Conservation (phyloP, 176 grass and related monocot genomes). For the Zizania latifolia region DNA sequence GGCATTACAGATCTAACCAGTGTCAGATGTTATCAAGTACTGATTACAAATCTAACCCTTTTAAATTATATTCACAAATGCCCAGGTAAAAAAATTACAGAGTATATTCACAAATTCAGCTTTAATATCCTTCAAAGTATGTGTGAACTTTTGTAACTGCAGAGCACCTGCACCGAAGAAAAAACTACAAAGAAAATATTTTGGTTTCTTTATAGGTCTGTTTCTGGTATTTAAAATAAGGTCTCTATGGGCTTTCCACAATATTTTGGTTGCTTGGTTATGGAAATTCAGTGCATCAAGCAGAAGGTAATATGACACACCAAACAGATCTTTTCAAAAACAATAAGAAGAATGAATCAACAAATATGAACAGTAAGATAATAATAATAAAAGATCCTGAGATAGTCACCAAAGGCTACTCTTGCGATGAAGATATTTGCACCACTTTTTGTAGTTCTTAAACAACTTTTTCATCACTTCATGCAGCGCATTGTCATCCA, state of each 20-base stretch:
- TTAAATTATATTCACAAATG: neutral
- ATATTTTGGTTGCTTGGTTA: neutral
- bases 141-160: neutral
- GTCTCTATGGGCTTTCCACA: neutral
- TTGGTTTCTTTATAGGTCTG: neutral
- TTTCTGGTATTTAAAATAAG: neutral
- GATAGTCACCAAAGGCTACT: conserved; percentile 79
- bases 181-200: neutral
- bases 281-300: neutral
- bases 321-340: neutral
- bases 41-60: neutral
- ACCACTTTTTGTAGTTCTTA: conserved; percentile 95
- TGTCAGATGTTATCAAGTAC: neutral
- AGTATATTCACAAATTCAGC: neutral
- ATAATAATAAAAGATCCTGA: neutral
- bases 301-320: neutral
- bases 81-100: too few relatives aligned
- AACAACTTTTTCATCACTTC: conserved; percentile 91
- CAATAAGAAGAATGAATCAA: neutral
- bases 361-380: conserved; percentile 12
- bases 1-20: neutral
- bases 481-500: conserved; percentile 67
- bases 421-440: conserved; percentile 73
- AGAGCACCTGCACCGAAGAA: neutral
- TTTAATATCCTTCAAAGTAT: conserved; percentile 1